Evolutionary conservation across 495 filamentous ascomycete genomes (phyloP).

Genomic region (Penicillium cosmopolitanum): DNA sequence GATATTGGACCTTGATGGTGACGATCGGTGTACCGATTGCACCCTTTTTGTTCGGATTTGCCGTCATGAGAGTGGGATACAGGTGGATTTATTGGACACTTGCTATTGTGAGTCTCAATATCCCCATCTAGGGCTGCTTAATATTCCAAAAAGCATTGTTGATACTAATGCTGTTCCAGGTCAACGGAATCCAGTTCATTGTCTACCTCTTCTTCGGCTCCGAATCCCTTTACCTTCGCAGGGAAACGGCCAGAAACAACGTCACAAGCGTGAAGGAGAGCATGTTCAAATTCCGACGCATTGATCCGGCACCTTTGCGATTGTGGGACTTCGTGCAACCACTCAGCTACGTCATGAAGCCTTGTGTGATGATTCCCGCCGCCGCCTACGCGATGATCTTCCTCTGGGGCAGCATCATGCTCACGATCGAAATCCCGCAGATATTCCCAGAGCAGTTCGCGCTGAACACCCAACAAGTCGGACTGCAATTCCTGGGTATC

Average conservation of each 20-base stretch:
- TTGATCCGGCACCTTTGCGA: slow-evolving; percentile 51
- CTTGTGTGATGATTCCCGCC: slow-evolving; percentile 51
- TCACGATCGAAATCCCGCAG: slow-evolving; percentile 58
- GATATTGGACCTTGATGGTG: slow-evolving; percentile 48
- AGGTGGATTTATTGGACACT: slow-evolving; percentile 50
- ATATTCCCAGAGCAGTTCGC: slow-evolving; percentile 52
- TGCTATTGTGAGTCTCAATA: slow-evolving; percentile 37
- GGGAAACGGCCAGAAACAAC: slow-evolving; percentile 10
- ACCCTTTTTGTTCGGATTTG: slow-evolving; percentile 54
- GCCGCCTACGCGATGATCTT: slow-evolving; percentile 58
- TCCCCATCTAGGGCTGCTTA: not conserved
- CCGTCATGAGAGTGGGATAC: slow-evolving; percentile 46
- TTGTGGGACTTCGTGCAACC: slow-evolving; percentile 53
- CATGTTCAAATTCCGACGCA: slow-evolving; percentile 48
- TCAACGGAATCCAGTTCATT: slow-evolving; percentile 58
- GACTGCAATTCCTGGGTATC: slow-evolving; percentile 55
- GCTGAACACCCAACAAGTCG: slow-evolving; percentile 56
- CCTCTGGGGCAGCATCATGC: slow-evolving; percentile 49
- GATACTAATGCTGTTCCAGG: slow-evolving; percentile 28
- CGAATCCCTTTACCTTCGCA: slow-evolving; percentile 55
- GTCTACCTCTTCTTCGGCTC: slow-evolving; percentile 56
- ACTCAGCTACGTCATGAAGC: slow-evolving; percentile 38
- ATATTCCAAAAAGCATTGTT: not conserved
- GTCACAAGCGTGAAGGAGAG: slow-evolving; percentile 27
- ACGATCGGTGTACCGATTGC: slow-evolving; percentile 47